These are phyloP conservation scores for Endotrypanum monterogeii DNA, from an alignment of 208 protist species.

Conservation along the genomic window DNA sequence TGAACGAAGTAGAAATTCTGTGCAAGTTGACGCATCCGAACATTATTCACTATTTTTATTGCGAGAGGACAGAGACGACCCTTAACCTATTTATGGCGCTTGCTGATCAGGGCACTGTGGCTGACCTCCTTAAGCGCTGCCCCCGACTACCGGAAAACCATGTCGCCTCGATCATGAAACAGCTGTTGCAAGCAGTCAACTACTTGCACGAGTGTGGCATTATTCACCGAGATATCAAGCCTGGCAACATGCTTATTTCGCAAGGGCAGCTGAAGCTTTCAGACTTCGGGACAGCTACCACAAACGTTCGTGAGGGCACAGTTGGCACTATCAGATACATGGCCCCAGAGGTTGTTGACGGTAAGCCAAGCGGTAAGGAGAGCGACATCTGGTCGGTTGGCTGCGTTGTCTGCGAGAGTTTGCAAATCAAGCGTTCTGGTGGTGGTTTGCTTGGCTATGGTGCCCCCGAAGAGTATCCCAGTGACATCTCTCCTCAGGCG, in stretches of 20 bases:
- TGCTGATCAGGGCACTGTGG: constrained; percentile 63
- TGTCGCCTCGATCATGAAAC: constrained; percentile 57
- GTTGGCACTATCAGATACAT: constrained; percentile 72
- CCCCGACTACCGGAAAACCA: constrained; percentile 51
- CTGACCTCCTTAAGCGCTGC: constrained; percentile 47
- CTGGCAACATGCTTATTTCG: constrained; percentile 84
- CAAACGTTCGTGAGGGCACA: constrained; percentile 45
- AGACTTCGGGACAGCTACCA: constrained; percentile 77
- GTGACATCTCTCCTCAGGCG: constrained; percentile 40
- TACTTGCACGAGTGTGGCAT: constrained; percentile 76
- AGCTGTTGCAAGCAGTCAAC: constrained; percentile 71
- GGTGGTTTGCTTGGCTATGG: constrained; percentile 54
- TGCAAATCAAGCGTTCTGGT: constrained; percentile 38
- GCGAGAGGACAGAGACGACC: constrained; percentile 54
- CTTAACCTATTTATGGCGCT: constrained; percentile 85
- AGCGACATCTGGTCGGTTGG: constrained; percentile 78
- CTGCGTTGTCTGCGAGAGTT: constrained; percentile 56
- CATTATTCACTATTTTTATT: constrained; percentile 89
- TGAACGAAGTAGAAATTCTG: constrained; percentile 77
- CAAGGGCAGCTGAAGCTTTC: constrained; percentile 74
- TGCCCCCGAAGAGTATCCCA: constrained; percentile 46
- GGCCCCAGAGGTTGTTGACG: constrained; percentile 56
- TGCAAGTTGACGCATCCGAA: constrained; percentile 71
- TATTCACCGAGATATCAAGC: constrained; percentile 90
- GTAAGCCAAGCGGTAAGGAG: constrained; percentile 51